Evolutionary conservation across 352 stramenopile species (phyloP), one percentile per base, ranked within the genome.

Genomic region (Phytopythium boreale): DNA sequence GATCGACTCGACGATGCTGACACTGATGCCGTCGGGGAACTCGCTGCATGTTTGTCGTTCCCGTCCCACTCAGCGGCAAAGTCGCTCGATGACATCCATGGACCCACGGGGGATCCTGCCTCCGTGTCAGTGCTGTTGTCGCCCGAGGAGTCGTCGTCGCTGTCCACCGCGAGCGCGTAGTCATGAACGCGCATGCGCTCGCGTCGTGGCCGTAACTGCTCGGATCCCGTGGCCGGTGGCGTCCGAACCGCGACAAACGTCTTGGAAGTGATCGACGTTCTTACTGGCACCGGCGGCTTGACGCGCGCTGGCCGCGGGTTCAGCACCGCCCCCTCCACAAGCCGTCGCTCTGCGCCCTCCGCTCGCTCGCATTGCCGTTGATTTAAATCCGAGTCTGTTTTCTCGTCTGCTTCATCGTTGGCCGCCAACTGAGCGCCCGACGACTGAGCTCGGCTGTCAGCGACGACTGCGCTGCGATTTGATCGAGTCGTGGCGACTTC

Each of bases 81-180:
- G 31, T 72, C 68, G 20, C 73, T 50, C 20, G 77, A 66, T 0
- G 70, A 43, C 6, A 77, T 50, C 81, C 81, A 90, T 10, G 81
- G 81, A 14, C 79, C 81, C 15, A 90, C 68, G 1, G 79, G 77
- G 14, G 81, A 89, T 0, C 68, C 41, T 11, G 22, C 26, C 26
- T 62, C 56, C 4, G 56, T 62, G 43, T 67, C 59, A 22, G 57
- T 61, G 3, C 34, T 43, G 26, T 41, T 27, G 27, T 70, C 61
- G 15, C 9, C 29, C 0, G 27, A 31, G 1, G 60, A 55, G 17
- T 63, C 61, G 22, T 52, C 29, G 12, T 27, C 39, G 41, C 60
- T 63, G 0, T 59, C 47, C 20, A 64, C 63, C 0, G 6, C 52
- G 26, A 55, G 31, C 58, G 66, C 44, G 39, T 53, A 51, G 39